phyloP scores from a whole-genome alignment of 192 early-diverging fungal species.

The Coemansia furcata region DNA sequence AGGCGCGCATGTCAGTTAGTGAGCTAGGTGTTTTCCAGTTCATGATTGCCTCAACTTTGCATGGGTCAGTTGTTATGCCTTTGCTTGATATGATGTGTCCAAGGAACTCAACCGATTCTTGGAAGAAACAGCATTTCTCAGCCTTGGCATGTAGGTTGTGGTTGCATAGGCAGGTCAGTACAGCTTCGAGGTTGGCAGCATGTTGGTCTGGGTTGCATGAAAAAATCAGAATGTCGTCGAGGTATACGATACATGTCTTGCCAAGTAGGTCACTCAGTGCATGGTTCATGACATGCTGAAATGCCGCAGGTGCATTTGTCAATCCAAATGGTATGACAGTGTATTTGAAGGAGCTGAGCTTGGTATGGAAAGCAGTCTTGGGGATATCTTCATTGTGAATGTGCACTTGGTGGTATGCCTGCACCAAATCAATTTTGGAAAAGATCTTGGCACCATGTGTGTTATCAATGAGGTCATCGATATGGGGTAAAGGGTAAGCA shows the following conservation, averaged over 20 bases:
- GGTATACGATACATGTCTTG: constrained; percentile 32
- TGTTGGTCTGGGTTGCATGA: too few relatives aligned
- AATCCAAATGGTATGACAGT: constrained; percentile 61
- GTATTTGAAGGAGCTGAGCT: constrained; percentile 46
- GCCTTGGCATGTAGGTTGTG: not conserved
- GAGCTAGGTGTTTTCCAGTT: too few relatives aligned
- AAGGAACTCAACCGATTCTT: too few relatives aligned
- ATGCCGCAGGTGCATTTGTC: constrained; percentile 10
- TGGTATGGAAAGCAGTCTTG: constrained; percentile 45
- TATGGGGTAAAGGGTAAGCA: too few relatives aligned
- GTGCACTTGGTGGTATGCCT: too few relatives aligned
- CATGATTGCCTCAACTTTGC: too few relatives aligned
- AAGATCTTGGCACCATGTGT: too few relatives aligned
- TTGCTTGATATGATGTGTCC: not conserved
- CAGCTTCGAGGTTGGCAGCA: too few relatives aligned
- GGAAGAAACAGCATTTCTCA: too few relatives aligned
- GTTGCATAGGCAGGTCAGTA: not conserved
- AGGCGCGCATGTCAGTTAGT: not conserved
- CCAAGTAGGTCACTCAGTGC: constrained; percentile 43
- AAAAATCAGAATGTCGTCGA: constrained; percentile 47
- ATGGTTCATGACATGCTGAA: constrained; percentile 58
- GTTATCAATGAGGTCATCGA: too few relatives aligned
- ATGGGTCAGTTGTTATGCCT: not conserved
- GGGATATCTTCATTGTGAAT: constrained; percentile 26
- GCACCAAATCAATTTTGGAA: too few relatives aligned